A percentile compares a stretch with the other conserved stretches of the same genome.
Evolutionary conservation across 768 basidiomycete genomes (phyloP).

Genomic region (Mycena haematopus): DNA sequence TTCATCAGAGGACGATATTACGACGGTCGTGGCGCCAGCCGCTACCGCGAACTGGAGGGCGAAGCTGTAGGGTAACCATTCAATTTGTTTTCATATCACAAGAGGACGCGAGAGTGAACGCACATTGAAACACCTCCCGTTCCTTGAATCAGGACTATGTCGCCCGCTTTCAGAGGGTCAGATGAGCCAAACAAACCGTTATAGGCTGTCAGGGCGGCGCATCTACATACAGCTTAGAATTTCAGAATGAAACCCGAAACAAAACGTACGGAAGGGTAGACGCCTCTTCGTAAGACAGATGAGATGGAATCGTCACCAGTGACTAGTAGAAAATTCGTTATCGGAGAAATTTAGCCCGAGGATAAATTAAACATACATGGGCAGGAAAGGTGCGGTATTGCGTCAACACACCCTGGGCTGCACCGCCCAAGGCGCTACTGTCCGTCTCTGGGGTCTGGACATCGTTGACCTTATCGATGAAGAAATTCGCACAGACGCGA

Average conservation of each 20-base stretch:
- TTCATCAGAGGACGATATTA: slow-evolving; percentile 56
- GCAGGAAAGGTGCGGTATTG: slow-evolving; percentile 59
- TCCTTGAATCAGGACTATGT: slow-evolving; percentile 53
- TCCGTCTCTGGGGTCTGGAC: slow-evolving; percentile 40
- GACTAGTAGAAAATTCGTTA: slow-evolving; percentile 37
- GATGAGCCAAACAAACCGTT: slow-evolving; percentile 47
- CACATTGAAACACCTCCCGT: slow-evolving; percentile 55
- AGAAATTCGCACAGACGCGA: slow-evolving; percentile 62
- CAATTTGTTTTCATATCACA: neutral
- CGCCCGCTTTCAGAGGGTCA: slow-evolving; percentile 50
- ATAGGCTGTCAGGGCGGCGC: slow-evolving; percentile 58
- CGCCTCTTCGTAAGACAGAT: slow-evolving; percentile 68
- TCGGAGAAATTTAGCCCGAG: neutral
- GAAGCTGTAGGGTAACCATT: slow-evolving; percentile 41
- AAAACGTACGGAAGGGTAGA: slow-evolving; percentile 62
- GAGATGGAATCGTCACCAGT: slow-evolving; percentile 58
- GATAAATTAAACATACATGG: slow-evolving; percentile 40
- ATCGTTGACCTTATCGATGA: slow-evolving; percentile 54
- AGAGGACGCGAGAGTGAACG: neutral
- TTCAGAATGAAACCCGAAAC: neutral
- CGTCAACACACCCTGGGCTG: slow-evolving; percentile 56
- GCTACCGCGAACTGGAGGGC: slow-evolving; percentile 56
- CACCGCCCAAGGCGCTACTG: slow-evolving; percentile 49
- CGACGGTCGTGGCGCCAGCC: slow-evolving; percentile 56
- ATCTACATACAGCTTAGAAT: slow-evolving; percentile 30